Evolutionary conservation across 306 rosid species (phyloP).

Genomic region (Notholithocarpus densiflorus): DNA sequence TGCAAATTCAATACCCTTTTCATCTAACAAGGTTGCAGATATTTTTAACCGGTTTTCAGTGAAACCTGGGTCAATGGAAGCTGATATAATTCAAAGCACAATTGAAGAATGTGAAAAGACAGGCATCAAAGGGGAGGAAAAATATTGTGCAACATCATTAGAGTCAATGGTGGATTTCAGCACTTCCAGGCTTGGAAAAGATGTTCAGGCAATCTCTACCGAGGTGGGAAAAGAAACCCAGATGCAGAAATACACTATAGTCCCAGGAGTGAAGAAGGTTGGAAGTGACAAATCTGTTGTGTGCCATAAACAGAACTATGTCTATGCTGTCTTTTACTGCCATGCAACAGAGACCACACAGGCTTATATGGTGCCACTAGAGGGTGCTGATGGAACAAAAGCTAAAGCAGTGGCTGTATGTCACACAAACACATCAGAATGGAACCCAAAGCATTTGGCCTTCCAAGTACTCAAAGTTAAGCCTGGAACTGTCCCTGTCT

Average conservation of each 20-base stretch:
- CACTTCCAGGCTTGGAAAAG: constrained; percentile 60
- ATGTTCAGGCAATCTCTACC: constrained; percentile 51
- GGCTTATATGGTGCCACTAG: constrained; percentile 50
- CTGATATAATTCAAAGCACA: constrained; percentile 37
- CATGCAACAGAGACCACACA: constrained; percentile 43
- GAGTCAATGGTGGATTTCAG: constrained; percentile 85
- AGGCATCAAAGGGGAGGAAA: constrained; percentile 51
- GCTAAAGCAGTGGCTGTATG: constrained; percentile 70
- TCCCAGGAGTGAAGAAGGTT: constrained; percentile 37
- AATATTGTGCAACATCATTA: constrained; percentile 77
- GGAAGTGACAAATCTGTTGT: constrained; percentile 42
- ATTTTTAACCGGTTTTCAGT: constrained; percentile 36
- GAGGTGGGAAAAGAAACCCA: constrained; percentile 40
- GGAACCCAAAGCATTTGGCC: constrained; percentile 89
- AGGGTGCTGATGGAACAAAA: constrained; percentile 46
- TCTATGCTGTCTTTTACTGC: constrained; percentile 76
- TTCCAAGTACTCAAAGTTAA: constrained; percentile 69
- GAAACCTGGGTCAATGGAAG: constrained; percentile 42
- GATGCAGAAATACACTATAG: constrained; percentile 42
- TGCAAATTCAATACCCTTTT: constrained; percentile 53
- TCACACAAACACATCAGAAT: constrained; percentile 65
- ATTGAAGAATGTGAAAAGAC: constrained; percentile 54
- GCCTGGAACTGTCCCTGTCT: constrained; percentile 72
- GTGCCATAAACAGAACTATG: constrained; percentile 70
- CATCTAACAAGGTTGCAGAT: constrained; percentile 44